Percentiles rank a stretch among this genome's conserved stretches.
phyloP scores from a whole-genome alignment of 169 alveolate genomes.

The Eimeria brunetti region DNA sequence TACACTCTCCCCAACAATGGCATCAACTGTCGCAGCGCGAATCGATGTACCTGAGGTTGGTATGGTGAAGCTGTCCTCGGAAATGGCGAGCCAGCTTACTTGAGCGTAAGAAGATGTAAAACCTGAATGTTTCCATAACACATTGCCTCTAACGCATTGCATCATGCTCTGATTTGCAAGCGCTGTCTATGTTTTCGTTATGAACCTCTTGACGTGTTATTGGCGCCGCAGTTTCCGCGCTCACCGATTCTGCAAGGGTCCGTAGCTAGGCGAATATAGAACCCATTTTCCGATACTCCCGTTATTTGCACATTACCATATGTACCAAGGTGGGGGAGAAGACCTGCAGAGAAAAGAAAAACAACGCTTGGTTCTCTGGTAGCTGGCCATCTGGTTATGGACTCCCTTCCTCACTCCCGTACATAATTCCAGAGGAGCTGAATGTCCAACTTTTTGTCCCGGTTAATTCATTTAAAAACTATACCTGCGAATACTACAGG shows the following conservation, averaged over 20 bases:
- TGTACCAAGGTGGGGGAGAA: slow-evolving; percentile 5
- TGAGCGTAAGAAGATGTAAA: slow-evolving; percentile 31
- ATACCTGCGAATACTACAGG: slow-evolving; percentile 52
- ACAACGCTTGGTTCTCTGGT: not conserved
- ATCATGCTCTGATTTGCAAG: not conserved
- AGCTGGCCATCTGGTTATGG: not conserved
- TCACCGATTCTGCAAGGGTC: slow-evolving; percentile 61
- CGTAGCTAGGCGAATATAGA: slow-evolving; percentile 53
- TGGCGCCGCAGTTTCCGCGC: slow-evolving; percentile 5
- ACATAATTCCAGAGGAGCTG: not conserved
- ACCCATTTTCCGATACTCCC: slow-evolving; percentile 44
- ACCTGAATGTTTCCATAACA: slow-evolving; percentile 41
- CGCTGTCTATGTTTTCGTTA: not conserved
- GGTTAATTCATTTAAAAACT: not conserved
- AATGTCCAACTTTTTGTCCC: not conserved
- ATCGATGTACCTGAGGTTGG: slow-evolving; percentile 4
- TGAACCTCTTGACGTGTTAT: not conserved
- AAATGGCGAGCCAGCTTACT: slow-evolving; percentile 64
- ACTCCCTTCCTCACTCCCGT: not conserved
- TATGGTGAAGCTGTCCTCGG: slow-evolving; percentile 45
- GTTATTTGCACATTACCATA: slow-evolving; percentile 53
- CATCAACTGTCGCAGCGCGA: slow-evolving; percentile 41
- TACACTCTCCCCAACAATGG: slow-evolving; percentile 1
- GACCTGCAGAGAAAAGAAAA: slow-evolving; percentile 26
- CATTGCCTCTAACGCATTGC: too few species aligned